Base-by-base conservation (phyloP, 164 flowering plant species). In the Umbellularia californica region DNA sequence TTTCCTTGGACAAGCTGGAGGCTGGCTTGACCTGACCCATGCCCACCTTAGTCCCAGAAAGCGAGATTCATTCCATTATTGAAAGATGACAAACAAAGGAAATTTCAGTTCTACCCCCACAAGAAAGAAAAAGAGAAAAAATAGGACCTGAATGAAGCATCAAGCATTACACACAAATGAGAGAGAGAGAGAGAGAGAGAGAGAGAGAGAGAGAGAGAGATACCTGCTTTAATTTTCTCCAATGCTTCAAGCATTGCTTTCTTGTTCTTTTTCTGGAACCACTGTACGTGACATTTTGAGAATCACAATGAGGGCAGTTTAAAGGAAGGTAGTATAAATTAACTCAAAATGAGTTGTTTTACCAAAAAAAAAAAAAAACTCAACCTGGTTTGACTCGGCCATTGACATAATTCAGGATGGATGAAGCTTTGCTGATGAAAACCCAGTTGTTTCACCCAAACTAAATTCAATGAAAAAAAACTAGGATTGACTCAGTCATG, bases 211-310 rank as follows among this genome's bases (percentile, higher is more conserved):
- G 66, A 64, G 66, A 64, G 66, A 22, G 25, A n/a, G 12, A 5
- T 9, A 64, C 67, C 67, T 6, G 67, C 67, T 23, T 64, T 64
- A 22, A 64, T 64, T 64, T 64, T 64, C 25, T 64, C 67, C 67
- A 64, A 24, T n/a, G 67, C 67, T 64, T 64, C 67, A n/a, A 64
- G 67, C 67, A 64, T 64, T 0, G 67, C 67, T 24, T 64, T 64
- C 67, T 24, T 64, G 4, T 64, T 20, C 67, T 64, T 64, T 22
- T 64, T 64, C 22, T 64, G 67, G 67, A 64, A 64, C 67, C 67
- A 64, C 67, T 64, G 67, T 24, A n/a, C n/a, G 0, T 30, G 17
- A 55, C 60, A 55, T 55, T 55, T 55, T 41, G 60, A 55, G 35
- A 55, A 55, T 15, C 0, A 12, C n/a, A 15, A 15, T 55, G 5